These are phyloP conservation scores for Trametes polyzona DNA, from an alignment of 1,284 basidiomycete genomes.

Conservation along the genomic window DNA sequence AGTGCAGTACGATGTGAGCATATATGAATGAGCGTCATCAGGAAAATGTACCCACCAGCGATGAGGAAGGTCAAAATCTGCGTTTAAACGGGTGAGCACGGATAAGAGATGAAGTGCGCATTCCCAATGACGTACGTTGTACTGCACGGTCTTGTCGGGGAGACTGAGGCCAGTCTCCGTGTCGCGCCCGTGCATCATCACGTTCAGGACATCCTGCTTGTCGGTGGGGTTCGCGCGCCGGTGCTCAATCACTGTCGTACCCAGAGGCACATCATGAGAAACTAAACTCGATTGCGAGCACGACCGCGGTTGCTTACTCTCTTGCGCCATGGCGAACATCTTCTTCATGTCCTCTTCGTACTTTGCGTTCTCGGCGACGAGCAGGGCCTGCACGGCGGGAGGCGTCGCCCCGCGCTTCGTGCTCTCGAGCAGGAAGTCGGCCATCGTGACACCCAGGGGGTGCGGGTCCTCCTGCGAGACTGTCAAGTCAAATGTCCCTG, in stretches of 20 bases:
- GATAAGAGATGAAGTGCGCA: background rate
- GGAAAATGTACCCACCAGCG: slow-evolving; percentile 37
- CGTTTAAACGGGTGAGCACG: background rate
- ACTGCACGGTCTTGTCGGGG: slow-evolving; percentile 44
- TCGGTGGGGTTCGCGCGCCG: slow-evolving; percentile 40
- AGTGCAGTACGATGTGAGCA: background rate
- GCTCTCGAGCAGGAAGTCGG: slow-evolving; percentile 44
- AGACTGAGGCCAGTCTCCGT: slow-evolving; percentile 47
- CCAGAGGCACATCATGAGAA: background rate
- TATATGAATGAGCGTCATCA: too few species aligned
- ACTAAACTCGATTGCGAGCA: background rate
- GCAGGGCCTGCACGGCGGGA: slow-evolving; percentile 39
- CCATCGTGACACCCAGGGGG: slow-evolving; percentile 48
- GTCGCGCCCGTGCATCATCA: slow-evolving; percentile 49
- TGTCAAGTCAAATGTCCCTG: background rate
- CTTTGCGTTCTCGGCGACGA: slow-evolving; percentile 40
- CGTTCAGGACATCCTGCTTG: slow-evolving; percentile 46
- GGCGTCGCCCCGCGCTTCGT: slow-evolving; percentile 41
- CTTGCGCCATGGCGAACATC: slow-evolving; percentile 43
- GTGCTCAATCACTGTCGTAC: slow-evolving; percentile 38
- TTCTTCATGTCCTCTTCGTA: slow-evolving; percentile 43
- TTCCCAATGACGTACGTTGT: slow-evolving; percentile 38
- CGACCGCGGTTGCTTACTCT: slow-evolving; percentile 34
- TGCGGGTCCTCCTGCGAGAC: slow-evolving; percentile 38
- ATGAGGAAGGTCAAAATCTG: slow-evolving; percentile 53